phyloP scores from a whole-genome alignment of 345 rosid genomes.

The Rubroshorea leprosula region DNA sequence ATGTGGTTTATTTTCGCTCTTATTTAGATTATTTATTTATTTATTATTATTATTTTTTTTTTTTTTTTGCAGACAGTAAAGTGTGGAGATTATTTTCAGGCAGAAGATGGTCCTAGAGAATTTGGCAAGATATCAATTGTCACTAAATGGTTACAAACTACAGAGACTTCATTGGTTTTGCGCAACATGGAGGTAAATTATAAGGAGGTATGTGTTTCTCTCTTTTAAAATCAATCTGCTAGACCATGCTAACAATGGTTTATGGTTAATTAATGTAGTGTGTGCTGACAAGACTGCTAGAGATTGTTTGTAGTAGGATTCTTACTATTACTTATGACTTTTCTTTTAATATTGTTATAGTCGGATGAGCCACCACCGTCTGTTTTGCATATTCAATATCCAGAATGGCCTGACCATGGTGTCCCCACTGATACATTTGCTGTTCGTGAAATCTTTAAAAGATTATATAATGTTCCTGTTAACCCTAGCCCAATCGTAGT shows the following conservation, averaged over 20 bases:
- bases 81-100: conserved; percentile 85
- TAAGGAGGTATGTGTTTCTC: conserved; percentile 47
- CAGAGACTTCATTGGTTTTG: conserved; percentile 56
- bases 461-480: conserved; percentile 48
- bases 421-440: conserved; percentile 70
- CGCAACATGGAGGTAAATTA: conserved; percentile 72
- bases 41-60: too few species aligned
- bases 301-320: background rate
- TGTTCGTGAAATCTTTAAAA: conserved; percentile 78
- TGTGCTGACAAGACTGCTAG: background rate
- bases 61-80: conserved; percentile 43
- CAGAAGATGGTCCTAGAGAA: conserved; percentile 70
- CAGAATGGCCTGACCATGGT: conserved; percentile 99
- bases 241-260: background rate
- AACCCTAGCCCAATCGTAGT: conserved; percentile 73
- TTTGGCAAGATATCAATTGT: conserved; percentile 59
- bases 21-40: too few species aligned
- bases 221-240: background rate
- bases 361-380: conserved; percentile 55
- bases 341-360: conserved; percentile 27
- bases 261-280: background rate
- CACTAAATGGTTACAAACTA: conserved; percentile 56
- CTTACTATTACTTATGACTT: background rate
- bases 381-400: conserved; percentile 79
- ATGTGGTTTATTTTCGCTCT: background rate